These are phyloP conservation scores for Fusarium tjaetaba DNA, from an alignment of 2,329 filamentous ascomycete genomes.

Conservation along the genomic window DNA sequence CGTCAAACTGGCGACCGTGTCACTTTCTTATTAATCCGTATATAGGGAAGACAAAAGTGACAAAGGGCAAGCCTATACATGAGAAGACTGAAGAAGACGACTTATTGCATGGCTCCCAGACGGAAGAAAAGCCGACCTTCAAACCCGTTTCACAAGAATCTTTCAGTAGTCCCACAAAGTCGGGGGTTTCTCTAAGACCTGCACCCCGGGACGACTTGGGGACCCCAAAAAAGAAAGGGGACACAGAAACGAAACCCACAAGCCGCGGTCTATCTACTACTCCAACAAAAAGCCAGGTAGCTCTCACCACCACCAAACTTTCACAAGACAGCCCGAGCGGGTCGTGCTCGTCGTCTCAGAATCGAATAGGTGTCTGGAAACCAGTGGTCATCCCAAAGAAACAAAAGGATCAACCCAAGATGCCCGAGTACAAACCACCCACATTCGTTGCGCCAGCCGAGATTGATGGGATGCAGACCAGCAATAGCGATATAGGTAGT, in stretches of 20 bases:
- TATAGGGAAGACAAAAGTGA: slow-evolving; percentile 1
- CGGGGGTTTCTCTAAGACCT: slow-evolving; percentile 4
- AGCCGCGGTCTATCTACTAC: slow-evolving; percentile 22
- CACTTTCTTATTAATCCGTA: neutral
- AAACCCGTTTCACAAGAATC: slow-evolving; percentile 15
- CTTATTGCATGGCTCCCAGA: slow-evolving; percentile 7
- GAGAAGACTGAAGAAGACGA: neutral
- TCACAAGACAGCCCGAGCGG: slow-evolving; percentile 11
- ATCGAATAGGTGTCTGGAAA: neutral
- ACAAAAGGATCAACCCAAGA: neutral
- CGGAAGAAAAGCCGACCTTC: slow-evolving; percentile 13
- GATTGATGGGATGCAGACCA: slow-evolving; percentile 7
- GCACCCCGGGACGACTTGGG: slow-evolving; percentile 15
- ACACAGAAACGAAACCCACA: neutral
- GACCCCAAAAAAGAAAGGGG: slow-evolving; percentile 20
- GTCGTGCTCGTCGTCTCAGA: slow-evolving; percentile 10
- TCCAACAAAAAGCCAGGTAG: slow-evolving; percentile 12
- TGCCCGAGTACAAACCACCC: slow-evolving; percentile 4
- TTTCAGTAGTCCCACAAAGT: slow-evolving; percentile 25
- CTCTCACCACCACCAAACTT: slow-evolving; percentile 1
- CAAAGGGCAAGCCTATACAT: neutral
- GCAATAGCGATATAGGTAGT: neutral
- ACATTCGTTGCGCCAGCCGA: slow-evolving; percentile 17
- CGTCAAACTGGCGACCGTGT: neutral
- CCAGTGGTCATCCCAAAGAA: neutral